phyloP scores from a whole-genome alignment of 768 basidiomycete genomes.

The Rhizopogon vinicolor region DNA sequence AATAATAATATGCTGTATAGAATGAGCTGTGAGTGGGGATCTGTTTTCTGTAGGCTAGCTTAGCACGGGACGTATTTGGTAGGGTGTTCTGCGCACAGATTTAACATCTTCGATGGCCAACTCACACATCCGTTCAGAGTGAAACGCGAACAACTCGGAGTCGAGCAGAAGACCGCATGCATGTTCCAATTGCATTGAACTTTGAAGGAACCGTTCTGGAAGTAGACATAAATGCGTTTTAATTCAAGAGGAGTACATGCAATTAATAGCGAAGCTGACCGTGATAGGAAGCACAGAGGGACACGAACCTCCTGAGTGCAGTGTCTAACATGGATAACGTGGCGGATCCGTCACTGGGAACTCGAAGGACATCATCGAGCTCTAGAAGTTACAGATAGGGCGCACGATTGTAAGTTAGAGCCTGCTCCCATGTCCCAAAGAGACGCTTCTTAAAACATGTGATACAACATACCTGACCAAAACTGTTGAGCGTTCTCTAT shows the following conservation, averaged over 20 bases:
- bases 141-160: conserved; percentile 86
- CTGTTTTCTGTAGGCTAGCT: conserved; percentile 53
- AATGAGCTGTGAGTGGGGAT: conserved; percentile 81
- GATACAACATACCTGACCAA: conserved; percentile 69
- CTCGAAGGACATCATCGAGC: conserved; percentile 74
- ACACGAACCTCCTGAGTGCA: conserved; percentile 69
- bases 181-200: conserved; percentile 78
- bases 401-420: conserved; percentile 3
- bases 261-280: conserved; percentile 41
- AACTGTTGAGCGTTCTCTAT: conserved; percentile 85
- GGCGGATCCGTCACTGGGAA: conserved; percentile 53
- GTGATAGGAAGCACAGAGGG: conserved; percentile 82
- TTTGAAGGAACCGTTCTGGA: conserved; percentile 80
- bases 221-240: conserved; percentile 5
- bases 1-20: conserved; percentile 72
- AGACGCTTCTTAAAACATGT: conserved; percentile 7
- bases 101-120: conserved; percentile 66
- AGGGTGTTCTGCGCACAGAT: conserved; percentile 40
- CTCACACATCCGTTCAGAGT: conserved; percentile 90
- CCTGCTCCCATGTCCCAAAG: conserved; percentile 1
- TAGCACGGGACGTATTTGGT: conserved; percentile 3
- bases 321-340: conserved; percentile 77
- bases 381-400: conserved; percentile 42
- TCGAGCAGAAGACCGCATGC: conserved; percentile 73
- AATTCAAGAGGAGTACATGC: conserved; percentile 1